Percentiles rank a stretch among this genome's conserved stretches.
Evolutionary conservation across 2,329 filamentous ascomycete species (phyloP).

Genomic region (Calycina herbarum): DNA sequence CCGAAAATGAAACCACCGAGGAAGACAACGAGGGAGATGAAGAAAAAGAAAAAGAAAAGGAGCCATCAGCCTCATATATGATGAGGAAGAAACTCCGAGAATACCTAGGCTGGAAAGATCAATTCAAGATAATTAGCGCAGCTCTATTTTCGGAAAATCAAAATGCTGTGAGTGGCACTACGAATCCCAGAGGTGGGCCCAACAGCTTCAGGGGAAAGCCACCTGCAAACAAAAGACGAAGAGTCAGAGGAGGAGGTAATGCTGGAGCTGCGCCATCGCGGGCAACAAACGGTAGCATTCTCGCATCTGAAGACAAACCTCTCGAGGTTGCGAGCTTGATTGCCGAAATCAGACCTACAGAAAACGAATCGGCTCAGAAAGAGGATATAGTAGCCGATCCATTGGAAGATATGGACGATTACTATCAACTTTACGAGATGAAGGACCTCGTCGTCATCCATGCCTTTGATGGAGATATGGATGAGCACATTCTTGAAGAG

Average conservation of each 20-base stretch:
- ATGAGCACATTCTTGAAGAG: slow-evolving; percentile 95
- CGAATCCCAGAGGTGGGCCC: slow-evolving; percentile 50
- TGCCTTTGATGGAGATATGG: slow-evolving; percentile 91
- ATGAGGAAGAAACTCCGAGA: slow-evolving; percentile 84
- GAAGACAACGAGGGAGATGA: slow-evolving; percentile 43
- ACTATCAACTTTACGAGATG: slow-evolving; percentile 89
- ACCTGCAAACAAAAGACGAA: slow-evolving; percentile 81
- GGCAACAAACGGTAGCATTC: slow-evolving; percentile 71
- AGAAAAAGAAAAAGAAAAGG: slow-evolving; percentile 54
- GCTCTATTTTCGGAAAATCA: slow-evolving; percentile 79
- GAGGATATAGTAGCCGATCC: slow-evolving; percentile 75
- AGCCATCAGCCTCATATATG: slow-evolving; percentile 79
- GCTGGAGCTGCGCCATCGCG: slow-evolving; percentile 59
- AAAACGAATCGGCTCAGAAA: slow-evolving; percentile 73
- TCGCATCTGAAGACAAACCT: slow-evolving; percentile 79
- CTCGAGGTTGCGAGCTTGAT: slow-evolving; percentile 79
- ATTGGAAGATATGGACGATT: slow-evolving; percentile 87
- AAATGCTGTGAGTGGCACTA: slow-evolving; percentile 68
- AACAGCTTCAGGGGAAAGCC: slow-evolving; percentile 55
- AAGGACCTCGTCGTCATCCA: slow-evolving; percentile 85
- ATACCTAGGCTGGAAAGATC: slow-evolving; percentile 87
- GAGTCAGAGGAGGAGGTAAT: slow-evolving; percentile 76
- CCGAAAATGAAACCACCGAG: slow-evolving; percentile 43
- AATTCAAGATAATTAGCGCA: slow-evolving; percentile 82
- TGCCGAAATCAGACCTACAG: slow-evolving; percentile 78